A percentile compares a stretch with the other conserved stretches of the same genome.
These are phyloP conservation scores for Juncus effusus DNA, from an alignment of 176 grass and related monocot species.

Conservation along the genomic window DNA sequence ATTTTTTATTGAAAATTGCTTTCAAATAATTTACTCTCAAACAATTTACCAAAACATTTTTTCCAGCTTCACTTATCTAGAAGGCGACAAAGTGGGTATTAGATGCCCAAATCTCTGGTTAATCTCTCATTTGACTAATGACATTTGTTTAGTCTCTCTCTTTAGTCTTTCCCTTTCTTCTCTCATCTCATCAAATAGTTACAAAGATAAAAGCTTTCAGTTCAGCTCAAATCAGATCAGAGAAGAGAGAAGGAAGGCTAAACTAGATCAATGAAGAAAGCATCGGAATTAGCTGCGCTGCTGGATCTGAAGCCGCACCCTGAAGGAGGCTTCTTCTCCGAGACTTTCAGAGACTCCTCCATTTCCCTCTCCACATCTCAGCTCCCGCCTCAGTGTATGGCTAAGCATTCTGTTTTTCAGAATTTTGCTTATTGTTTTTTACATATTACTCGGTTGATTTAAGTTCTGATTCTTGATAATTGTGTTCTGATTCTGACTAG, in stretches of 20 bases:
- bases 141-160: no score
- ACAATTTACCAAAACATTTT: no score
- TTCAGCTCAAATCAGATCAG: not conserved
- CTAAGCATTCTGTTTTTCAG: not conserved
- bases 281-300: conserved; percentile 56
- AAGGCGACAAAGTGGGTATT: not conserved
- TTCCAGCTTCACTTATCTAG: no score
- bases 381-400: conserved; percentile 76
- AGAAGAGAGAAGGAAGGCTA: not conserved
- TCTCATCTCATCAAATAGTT: no score
- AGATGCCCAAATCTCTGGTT: not conserved
- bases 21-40: no score
- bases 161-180: not conserved
- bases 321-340: conserved; percentile 73
- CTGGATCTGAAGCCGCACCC: conserved; percentile 88
- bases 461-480: not conserved
- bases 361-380: conserved; percentile 70
- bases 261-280: conserved; percentile 41
- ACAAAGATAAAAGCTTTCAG: no score
- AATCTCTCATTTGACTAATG: not conserved
- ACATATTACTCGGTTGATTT: not conserved
- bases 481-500: not conserved
- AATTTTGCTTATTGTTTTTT: not conserved
- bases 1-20: no score
- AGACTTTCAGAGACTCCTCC: conserved; percentile 88